Evolutionary conservation across 2,329 filamentous ascomycete species (phyloP).

Genomic region (Furcasterigmium sp.): DNA sequence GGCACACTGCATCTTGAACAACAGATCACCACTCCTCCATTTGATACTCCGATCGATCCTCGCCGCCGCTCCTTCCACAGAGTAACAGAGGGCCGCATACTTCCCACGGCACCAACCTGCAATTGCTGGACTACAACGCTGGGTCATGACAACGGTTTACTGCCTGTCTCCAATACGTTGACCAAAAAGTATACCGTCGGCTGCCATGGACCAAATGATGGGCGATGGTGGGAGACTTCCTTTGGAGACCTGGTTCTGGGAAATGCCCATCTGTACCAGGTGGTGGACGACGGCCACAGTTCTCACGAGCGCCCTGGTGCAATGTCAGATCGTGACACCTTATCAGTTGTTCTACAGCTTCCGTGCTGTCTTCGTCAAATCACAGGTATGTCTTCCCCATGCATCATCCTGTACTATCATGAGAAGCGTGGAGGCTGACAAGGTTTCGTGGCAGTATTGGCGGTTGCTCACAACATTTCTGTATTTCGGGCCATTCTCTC

Average conservation of each 20-base stretch:
- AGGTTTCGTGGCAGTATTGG: slow-evolving; percentile 78
- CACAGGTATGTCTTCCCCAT: slow-evolving; percentile 59
- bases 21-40: neutral
- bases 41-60: neutral
- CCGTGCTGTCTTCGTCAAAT: slow-evolving; percentile 82
- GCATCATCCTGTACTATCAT: too few relatives aligned
- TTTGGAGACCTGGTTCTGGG: slow-evolving; percentile 96
- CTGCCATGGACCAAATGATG: slow-evolving; percentile 52
- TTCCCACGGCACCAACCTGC: too few relatives aligned
- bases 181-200: neutral
- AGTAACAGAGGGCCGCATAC: too few relatives aligned
- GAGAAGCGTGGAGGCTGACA: too few relatives aligned
- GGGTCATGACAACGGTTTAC: too few relatives aligned
- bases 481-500: slow-evolving; percentile 90
- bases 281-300: slow-evolving; percentile 97
- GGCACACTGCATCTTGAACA: too few relatives aligned
- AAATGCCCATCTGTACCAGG: slow-evolving; percentile 93
- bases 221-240: slow-evolving; percentile 62
- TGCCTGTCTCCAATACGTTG: neutral
- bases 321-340: slow-evolving; percentile 86
- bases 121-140: too few relatives aligned
- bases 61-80: too few relatives aligned
- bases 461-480: slow-evolving; percentile 92
- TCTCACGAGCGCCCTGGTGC: slow-evolving; percentile 79
- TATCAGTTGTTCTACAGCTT: slow-evolving; percentile 98